Evolutionary conservation across 805 yeast genomes (phyloP).

Genomic region (Lipomyces spencermartinsiae): DNA sequence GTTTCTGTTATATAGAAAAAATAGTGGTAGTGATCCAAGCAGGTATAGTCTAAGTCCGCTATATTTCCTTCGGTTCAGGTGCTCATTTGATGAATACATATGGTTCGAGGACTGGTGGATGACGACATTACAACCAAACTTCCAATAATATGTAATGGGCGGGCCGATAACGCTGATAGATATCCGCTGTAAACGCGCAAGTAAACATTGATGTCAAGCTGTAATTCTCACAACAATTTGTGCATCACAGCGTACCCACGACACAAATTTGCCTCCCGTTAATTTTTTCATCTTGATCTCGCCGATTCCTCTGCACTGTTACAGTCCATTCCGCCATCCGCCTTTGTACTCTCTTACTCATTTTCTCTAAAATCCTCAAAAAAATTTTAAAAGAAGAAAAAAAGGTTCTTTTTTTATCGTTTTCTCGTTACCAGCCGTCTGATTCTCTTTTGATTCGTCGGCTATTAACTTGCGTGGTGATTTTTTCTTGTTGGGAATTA

Average conservation of each 20-base stretch:
- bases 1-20: too few relatives aligned
- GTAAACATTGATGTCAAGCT: background rate
- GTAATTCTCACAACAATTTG: background rate
- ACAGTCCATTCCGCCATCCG: slow-evolving; percentile 2
- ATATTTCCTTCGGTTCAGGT: too few relatives aligned
- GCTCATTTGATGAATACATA: too few relatives aligned
- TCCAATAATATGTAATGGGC: too few relatives aligned
- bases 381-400: slow-evolving; percentile 32
- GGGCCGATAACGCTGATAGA: background rate
- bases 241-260: slow-evolving; percentile 5
- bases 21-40: too few relatives aligned
- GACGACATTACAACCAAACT: too few relatives aligned
- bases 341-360: background rate
- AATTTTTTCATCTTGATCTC: slow-evolving; percentile 11
- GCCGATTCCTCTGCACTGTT: slow-evolving; percentile 3
- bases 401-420: slow-evolving; percentile 21
- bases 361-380: slow-evolving; percentile 28
- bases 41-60: too few relatives aligned
- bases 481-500: slow-evolving; percentile 9
- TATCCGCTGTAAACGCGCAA: background rate
- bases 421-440: background rate
- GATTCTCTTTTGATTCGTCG: slow-evolving; percentile 8
- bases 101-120: too few relatives aligned
- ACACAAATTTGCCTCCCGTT: slow-evolving; percentile 22
- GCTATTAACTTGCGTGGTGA: background rate